Conservation (phyloP, 768 basidiomycete species). For the Mycena epipterygia region DNA sequence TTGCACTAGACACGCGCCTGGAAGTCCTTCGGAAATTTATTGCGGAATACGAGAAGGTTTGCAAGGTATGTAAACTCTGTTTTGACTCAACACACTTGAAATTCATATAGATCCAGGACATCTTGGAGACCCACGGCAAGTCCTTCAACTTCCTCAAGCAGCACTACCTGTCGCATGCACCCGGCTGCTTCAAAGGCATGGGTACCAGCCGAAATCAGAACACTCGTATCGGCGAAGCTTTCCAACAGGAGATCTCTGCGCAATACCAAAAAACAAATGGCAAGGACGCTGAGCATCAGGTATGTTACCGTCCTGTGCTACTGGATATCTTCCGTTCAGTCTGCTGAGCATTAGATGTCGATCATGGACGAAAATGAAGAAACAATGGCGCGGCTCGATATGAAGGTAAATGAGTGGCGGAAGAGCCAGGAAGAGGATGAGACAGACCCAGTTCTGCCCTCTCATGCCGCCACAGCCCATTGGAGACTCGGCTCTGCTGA, state of each 20-base stretch:
- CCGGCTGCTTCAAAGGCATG: background rate
- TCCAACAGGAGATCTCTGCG: constrained; percentile 22
- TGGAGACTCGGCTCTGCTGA: constrained; percentile 26
- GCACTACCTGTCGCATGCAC: constrained; percentile 19
- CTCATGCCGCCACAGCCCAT: background rate
- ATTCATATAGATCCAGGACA: background rate
- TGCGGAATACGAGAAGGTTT: constrained; percentile 11
- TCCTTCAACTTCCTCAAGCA: constrained; percentile 21
- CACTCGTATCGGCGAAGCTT: constrained; percentile 30
- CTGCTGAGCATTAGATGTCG: constrained; percentile 11
- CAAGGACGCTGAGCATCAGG: constrained; percentile 26
- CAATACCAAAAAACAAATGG: constrained; percentile 21
- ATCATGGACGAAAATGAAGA: constrained; percentile 29
- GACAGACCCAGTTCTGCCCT: background rate
- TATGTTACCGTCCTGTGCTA: background rate
- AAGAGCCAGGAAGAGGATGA: constrained; percentile 9
- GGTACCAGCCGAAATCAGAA: constrained; percentile 25
- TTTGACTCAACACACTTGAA: background rate
- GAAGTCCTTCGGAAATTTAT: background rate
- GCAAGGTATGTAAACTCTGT: constrained; percentile 1
- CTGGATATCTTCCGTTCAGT: background rate
- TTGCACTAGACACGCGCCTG: background rate
- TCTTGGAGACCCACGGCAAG: constrained; percentile 15
- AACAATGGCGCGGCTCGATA: constrained; percentile 22
- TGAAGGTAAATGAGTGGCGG: constrained; percentile 20